A percentile compares a stretch with the other conserved stretches of the same genome.
These are phyloP conservation scores for Trypethelium eluteriae DNA, from an alignment of 495 filamentous ascomycete species.

Conservation along the genomic window DNA sequence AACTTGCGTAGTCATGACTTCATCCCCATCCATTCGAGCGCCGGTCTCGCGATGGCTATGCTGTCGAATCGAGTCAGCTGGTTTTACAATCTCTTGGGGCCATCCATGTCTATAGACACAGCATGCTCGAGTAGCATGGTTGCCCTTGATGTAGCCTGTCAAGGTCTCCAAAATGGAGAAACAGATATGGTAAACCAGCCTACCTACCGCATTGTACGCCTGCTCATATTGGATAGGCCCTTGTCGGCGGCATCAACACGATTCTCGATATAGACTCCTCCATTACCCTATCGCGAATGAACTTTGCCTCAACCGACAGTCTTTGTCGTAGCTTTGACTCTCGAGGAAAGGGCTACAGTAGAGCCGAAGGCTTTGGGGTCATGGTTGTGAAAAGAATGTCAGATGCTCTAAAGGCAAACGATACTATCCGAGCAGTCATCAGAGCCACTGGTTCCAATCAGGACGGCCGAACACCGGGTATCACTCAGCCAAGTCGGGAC, in stretches of 20 bases:
- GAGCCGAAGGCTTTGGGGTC: constrained; percentile 34
- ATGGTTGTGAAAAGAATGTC: constrained; percentile 37
- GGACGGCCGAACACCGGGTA: constrained; percentile 14
- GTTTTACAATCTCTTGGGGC: constrained; percentile 44
- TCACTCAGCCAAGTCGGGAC: constrained; percentile 6
- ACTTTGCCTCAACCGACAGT: constrained; percentile 1
- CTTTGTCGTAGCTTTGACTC: constrained; percentile 7
- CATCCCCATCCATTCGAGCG: neutral
- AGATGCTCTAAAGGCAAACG: constrained; percentile 33
- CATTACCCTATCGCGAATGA: constrained; percentile 27
- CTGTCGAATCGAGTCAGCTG: constrained; percentile 45
- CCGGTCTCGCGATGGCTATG: constrained; percentile 29
- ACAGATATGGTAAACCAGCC: neutral
- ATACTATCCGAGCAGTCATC: constrained; percentile 33
- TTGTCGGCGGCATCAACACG: constrained; percentile 38
- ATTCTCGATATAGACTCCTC: constrained; percentile 17
- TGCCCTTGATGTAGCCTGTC: constrained; percentile 13
- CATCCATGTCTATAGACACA: constrained; percentile 44
- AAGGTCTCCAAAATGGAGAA: neutral
- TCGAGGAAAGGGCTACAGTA: constrained; percentile 31
- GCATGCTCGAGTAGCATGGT: constrained; percentile 42
- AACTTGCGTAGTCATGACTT: constrained; percentile 3
- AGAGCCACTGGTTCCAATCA: constrained; percentile 14
- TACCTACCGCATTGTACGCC: neutral
- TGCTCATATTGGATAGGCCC: constrained; percentile 28